Base-by-base conservation (phyloP, 306 rosid genomes). In the Casuarina cunninghamiana region DNA sequence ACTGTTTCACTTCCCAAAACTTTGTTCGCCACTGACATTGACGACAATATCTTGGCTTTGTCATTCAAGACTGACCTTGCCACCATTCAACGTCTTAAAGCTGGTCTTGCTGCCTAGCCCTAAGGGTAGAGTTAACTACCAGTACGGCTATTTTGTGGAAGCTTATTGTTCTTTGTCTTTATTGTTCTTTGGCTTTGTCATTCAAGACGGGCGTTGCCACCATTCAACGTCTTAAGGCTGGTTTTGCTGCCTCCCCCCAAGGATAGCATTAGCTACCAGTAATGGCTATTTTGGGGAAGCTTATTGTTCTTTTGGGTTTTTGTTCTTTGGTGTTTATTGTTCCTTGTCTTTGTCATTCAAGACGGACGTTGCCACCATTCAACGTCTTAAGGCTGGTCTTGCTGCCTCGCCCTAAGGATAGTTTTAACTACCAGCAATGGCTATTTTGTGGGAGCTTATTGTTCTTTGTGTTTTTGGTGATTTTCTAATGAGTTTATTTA, bases 1-100 rank as follows among this genome's bases (percentile, higher is more conserved):
- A 55, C 80, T 0, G 83, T 83, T 1, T 83, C 91, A 0, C 8
- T 88, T n/a, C 93, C 96, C 1, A 66, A 1, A 41, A 72, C 89
- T 0, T 39, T 89, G 61, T 84, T 89, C 46, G 5, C 63, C 26
- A 73, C 88, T 1, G 37, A 86, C 49, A 84, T 87, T 60, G 87
- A 88, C 38, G 78, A 82, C 50, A 77, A 57, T 21, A 78, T 85
- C 43, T 80, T 89, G 81, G 90, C 90, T 63, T 73, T 81, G 75
- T 77, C 90, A 3, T 87, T 89, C 77, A 89, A 85, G 74, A 87
- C 88, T 26, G 62, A 84, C 66, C 83, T 78, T 62, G 46, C 63
- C 57, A 85, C 84, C 68, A 80, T 88, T 78, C 67, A 82, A 12
- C 74, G 16, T 26, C 77, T 87, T 69, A 89, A 85, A 78, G 81